Evolutionary conservation across 148 eudicot species (phyloP).

Genomic region (Rhododendron griersonianum): DNA sequence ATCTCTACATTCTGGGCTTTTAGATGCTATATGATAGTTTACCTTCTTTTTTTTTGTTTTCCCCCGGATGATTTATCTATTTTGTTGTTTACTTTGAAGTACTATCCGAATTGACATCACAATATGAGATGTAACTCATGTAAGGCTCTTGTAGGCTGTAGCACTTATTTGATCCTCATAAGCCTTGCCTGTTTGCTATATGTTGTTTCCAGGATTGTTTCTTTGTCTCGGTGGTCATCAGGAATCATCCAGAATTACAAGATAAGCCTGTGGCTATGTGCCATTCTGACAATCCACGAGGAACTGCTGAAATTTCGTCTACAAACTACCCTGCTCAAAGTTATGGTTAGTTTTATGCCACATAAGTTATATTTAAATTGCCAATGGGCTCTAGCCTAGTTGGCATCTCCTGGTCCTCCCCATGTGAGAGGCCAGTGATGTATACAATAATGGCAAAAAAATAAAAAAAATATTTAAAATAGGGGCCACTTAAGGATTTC

Average conservation of each 20-base stretch:
- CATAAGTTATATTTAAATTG: conserved; percentile 3
- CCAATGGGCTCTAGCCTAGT: too few relatives aligned
- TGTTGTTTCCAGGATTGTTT: conserved; percentile 74
- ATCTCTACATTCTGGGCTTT: not conserved
- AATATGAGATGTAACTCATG: not conserved
- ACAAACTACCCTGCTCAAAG: conserved; percentile 90
- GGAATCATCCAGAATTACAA: conserved; percentile 62
- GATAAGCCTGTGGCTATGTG: conserved; percentile 95
- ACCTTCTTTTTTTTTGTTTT: not conserved
- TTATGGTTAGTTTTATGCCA: conserved; percentile 48
- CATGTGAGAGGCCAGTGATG: too few relatives aligned
- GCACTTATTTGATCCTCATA: not conserved
- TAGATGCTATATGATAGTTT: not conserved
- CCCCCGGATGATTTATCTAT: not conserved
- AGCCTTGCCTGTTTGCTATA: not conserved
- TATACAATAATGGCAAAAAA: too few relatives aligned
- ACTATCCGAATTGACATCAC: not conserved
- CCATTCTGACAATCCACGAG: conserved; percentile 91
- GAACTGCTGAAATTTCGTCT: conserved; percentile 96
- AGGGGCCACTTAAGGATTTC: not conserved
- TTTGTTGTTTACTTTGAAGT: conserved; percentile 7
- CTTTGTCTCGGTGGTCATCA: conserved; percentile 83
- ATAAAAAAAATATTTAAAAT: not conserved
- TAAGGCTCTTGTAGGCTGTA: not conserved
- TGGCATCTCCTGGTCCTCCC: too few relatives aligned